Base-by-base conservation (phyloP, 257 asterid species). In the Lithospermum erythrorhizon region DNA sequence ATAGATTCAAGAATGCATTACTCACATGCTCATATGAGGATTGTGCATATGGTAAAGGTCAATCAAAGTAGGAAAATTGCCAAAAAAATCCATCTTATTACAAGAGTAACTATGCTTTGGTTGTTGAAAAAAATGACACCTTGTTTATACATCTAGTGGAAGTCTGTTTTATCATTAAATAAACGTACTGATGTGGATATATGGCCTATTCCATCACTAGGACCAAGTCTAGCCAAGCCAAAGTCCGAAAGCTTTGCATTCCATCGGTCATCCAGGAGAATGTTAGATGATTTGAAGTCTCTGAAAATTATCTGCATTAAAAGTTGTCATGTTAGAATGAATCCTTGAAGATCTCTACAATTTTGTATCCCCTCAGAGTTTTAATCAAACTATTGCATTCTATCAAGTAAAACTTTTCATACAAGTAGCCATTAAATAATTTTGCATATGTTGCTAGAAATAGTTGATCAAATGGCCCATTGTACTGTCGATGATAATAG, bases 201-300 rank as follows among this genome's bases (percentile, higher is more conserved):
- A 57, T 90, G 95, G 81, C 96, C 80, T 21, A 76, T 27, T 55
- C 97, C 96, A 52, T 85, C 95, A 2, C 82, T 69, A 54, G 97
- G 97, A 32, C 97, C 97, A 55, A 85, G 79, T 56, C 85, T 70
- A 2, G 96, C 97, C 71, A 87, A 69, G 54, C 97, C 97, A 14
- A 90, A 90, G 75, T 90, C 96, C 0, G 96, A 90, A 48, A 87
- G 95, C 76, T 90, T 90, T 19, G 97, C 95, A 66, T 76, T 83
- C 95, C 95, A 90, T 15, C 79, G 71, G 13, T 80, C 89, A 67
- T 90, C 96, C 76, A 90, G 70, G 29, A 90, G 96, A 76, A 90
- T 90, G 65, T 90, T 90, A 1, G 97, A 87, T 2, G 97, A 85
- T 72, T 90, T 90, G 70, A 90, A 87, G 72, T 90, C 97, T 75